Evolutionary conservation across 345 rosid genomes (phyloP).

Genomic region (Corymbia maculata): DNA sequence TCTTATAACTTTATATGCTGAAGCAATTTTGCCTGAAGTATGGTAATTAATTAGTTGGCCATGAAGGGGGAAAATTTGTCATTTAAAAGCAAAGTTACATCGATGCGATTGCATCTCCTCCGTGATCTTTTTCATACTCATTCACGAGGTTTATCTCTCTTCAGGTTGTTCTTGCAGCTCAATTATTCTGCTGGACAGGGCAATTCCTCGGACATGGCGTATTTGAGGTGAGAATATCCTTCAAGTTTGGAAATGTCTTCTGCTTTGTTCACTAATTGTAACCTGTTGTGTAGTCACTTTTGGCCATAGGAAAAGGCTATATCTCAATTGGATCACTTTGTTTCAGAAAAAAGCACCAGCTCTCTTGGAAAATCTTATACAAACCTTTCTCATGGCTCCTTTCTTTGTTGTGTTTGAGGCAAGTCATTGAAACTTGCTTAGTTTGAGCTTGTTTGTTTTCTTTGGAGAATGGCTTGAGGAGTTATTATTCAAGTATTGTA

Average conservation of each 20-base stretch:
- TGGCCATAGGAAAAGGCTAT: not conserved
- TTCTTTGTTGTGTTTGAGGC: constrained; percentile 93
- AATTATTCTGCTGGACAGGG: constrained; percentile 69
- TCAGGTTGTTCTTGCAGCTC: constrained; percentile 66
- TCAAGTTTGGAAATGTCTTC: not conserved
- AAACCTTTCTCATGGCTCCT: constrained; percentile 84
- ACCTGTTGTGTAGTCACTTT: not conserved
- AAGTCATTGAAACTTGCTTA: not conserved
- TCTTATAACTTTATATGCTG: not conserved
- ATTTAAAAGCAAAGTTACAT: not conserved
- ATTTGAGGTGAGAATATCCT: constrained; percentile 50
- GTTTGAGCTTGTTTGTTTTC: not conserved
- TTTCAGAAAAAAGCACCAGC: constrained; percentile 78
- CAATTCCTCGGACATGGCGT: constrained; percentile 82
- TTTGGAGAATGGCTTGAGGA: not conserved
- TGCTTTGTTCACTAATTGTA: not conserved
- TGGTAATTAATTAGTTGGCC: not conserved
- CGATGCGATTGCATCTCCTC: not conserved
- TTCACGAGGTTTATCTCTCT: not conserved
- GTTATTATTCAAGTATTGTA: not conserved
- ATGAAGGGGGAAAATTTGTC: not conserved
- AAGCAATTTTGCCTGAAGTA: not conserved
- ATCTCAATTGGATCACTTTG: not conserved
- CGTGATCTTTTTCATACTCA: not conserved
- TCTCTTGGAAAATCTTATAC: constrained; percentile 59